Evolutionary conservation across 768 basidiomycete species (phyloP).

Genomic region (Hortiboletus flavorubellus): DNA sequence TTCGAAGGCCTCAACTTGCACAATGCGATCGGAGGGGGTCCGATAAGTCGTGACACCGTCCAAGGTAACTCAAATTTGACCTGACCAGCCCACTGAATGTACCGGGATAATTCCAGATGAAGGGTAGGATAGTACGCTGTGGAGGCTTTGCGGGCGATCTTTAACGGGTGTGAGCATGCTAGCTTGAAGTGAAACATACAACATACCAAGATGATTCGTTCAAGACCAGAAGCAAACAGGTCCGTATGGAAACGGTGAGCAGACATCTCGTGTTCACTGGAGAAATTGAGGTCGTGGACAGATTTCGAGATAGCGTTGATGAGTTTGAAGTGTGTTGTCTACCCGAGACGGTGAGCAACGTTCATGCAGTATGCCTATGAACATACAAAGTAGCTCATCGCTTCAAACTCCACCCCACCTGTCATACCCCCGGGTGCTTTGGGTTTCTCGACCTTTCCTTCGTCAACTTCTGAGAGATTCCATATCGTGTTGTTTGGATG

Average conservation of each 20-base stretch:
- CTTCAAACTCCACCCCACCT: slow-evolving; percentile 97
- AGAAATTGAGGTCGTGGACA: slow-evolving; percentile 61
- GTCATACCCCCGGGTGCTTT: slow-evolving; percentile 97
- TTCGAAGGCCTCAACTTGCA: slow-evolving; percentile 38
- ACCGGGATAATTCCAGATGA: slow-evolving; percentile 91
- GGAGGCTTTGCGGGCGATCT: slow-evolving; percentile 96
- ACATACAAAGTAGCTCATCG: slow-evolving; percentile 91
- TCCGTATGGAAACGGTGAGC: slow-evolving; percentile 83
- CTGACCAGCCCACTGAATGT: slow-evolving; percentile 62
- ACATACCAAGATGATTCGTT: slow-evolving; percentile 83
- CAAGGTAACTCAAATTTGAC: slow-evolving; percentile 80
- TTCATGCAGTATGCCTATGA: not conserved
- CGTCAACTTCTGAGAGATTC: slow-evolving; percentile 80
- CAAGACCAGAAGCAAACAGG: slow-evolving; percentile 87
- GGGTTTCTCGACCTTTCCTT: slow-evolving; percentile 81
- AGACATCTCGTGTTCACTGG: slow-evolving; percentile 68
- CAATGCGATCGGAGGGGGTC: slow-evolving; percentile 65
- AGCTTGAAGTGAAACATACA: not conserved
- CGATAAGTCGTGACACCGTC: slow-evolving; percentile 74
- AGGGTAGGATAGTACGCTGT: slow-evolving; percentile 91
- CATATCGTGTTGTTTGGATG: slow-evolving; percentile 93
- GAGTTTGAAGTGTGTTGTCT: slow-evolving; percentile 88
- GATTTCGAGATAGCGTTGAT: slow-evolving; percentile 75
- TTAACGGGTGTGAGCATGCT: not conserved
- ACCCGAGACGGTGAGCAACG: slow-evolving; percentile 8